Evolutionary conservation across 805 yeast species (phyloP), one percentile per base, ranked within the genome.

Genomic region (Ascoidea rubescens): DNA sequence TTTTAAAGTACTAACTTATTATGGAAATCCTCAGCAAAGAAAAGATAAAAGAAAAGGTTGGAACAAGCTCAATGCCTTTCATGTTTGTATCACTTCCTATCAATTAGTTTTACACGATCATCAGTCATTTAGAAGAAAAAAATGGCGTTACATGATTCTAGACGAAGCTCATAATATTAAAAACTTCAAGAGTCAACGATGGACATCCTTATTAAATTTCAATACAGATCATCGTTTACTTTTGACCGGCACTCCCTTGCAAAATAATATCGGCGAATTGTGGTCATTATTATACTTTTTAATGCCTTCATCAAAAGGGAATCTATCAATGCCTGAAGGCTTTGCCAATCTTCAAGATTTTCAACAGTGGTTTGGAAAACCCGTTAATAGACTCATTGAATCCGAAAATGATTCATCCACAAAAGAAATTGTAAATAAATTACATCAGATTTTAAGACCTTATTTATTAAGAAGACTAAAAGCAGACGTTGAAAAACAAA

Each of bases 111-210:
- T 93, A 8, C 98, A 93, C 62, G 99, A 93, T 67, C 97, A 91
- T 57, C 89, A 85, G 55, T 87, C 95, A 0, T 93, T 93, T 67
- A 80, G 90, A 60, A 76, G 99, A 63, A 87, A 91, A 62, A 80
- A 77, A 60, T 93, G 99, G 99, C 84, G 82, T 62, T 93, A 91
- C 66, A 87, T 93, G 96, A 89, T 93, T 59, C 71, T 90, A 53
- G 99, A 93, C 69, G 99, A 93, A 64, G 99, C 99, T 0, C 99
- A 93, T 65, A 93, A 93, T 60, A 93, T 93, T 69, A 93, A 93
- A 64, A 93, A 93, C 60, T 93, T 93, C 69, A 74, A 96, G 58
- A 91, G 98, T 1, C 93, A 91, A 54, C 78, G 99, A 59, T 93
- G 99, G 99, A 93, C 87, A 69, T 95, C 98, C 0, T 71, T 93